Evolutionary conservation across 2,329 filamentous ascomycete species (phyloP).

Genomic region (Epichloe bromicola): DNA sequence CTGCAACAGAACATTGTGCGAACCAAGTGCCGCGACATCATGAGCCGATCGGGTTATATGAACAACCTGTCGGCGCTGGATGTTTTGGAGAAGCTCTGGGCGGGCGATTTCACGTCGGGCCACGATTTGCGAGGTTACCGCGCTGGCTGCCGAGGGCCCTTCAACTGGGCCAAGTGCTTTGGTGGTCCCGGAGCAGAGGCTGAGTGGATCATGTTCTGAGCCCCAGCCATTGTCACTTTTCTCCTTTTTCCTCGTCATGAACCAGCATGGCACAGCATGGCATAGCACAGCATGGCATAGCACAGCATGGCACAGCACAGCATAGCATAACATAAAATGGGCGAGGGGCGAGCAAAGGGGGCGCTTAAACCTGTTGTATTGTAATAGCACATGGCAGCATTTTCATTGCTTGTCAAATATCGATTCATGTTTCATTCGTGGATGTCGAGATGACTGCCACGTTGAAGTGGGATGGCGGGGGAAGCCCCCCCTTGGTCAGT

Average conservation of each 20-base stretch:
- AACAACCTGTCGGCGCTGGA: conserved; percentile 83
- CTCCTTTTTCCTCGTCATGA: not conserved
- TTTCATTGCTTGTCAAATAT: not conserved
- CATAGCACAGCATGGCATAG: too few relatives aligned
- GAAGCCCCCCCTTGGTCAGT: too few relatives aligned
- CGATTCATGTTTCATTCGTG: too few relatives aligned
- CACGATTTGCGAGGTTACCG: conserved; percentile 19
- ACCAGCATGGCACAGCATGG: not conserved
- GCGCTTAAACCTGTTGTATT: not conserved
- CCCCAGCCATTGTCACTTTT: too few relatives aligned
- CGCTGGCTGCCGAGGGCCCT: conserved; percentile 33
- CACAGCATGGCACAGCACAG: not conserved
- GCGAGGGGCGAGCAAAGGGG: not conserved
- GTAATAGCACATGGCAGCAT: not conserved
- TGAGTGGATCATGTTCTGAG: conserved; percentile 54
- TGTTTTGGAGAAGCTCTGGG: conserved; percentile 76
- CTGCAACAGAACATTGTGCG: conserved; percentile 68
- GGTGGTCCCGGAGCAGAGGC: conserved; percentile 43
- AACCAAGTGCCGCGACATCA: conserved; percentile 71
- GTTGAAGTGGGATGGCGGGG: too few relatives aligned
- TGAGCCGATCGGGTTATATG: conserved; percentile 79
- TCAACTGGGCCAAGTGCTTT: conserved; percentile 46
- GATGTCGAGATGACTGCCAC: too few relatives aligned
- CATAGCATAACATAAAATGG: too few relatives aligned
- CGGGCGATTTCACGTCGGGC: conserved; percentile 33